Conservation (phyloP, 2,329 filamentous ascomycete genomes). For the Alternaria tenuissima region DNA sequence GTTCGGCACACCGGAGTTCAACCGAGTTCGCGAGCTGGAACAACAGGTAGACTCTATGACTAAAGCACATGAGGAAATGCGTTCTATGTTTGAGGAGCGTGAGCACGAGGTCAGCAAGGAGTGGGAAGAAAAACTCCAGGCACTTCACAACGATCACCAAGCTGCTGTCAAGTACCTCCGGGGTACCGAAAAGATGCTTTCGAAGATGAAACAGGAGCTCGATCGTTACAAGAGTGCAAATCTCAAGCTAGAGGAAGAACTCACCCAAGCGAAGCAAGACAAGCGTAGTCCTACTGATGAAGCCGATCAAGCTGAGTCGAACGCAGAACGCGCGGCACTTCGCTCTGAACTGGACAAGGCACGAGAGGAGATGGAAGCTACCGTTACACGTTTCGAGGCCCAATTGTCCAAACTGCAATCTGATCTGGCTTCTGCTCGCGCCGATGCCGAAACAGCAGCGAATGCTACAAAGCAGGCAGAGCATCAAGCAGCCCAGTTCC, state of each 20-base stretch:
- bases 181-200: constrained; percentile 98
- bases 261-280: constrained; percentile 65
- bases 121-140: constrained; percentile 91
- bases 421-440: constrained; percentile 71
- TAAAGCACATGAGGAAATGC: constrained; percentile 86
- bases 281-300: constrained; percentile 50
- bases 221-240: constrained; percentile 90
- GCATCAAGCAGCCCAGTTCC: constrained; percentile 62
- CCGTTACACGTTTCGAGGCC: constrained; percentile 73
- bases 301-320: constrained; percentile 70
- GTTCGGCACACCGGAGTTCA: constrained; percentile 80
- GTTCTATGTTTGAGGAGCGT: constrained; percentile 76
- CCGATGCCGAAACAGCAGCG: constrained; percentile 74
- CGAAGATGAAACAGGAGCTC: constrained; percentile 98
- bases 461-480: constrained; percentile 62
- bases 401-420: constrained; percentile 73
- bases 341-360: constrained; percentile 73
- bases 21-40: constrained; percentile 83
- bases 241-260: constrained; percentile 78
- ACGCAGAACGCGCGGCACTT: constrained; percentile 73
- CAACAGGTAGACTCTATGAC: constrained; percentile 80
- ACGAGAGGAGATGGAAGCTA: constrained; percentile 72
- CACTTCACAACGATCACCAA: constrained; percentile 96
- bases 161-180: constrained; percentile 98
- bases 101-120: constrained; percentile 86